Evolutionary conservation across 2,329 filamentous ascomycete species (phyloP).

Genomic region (Diaporthe destruens): DNA sequence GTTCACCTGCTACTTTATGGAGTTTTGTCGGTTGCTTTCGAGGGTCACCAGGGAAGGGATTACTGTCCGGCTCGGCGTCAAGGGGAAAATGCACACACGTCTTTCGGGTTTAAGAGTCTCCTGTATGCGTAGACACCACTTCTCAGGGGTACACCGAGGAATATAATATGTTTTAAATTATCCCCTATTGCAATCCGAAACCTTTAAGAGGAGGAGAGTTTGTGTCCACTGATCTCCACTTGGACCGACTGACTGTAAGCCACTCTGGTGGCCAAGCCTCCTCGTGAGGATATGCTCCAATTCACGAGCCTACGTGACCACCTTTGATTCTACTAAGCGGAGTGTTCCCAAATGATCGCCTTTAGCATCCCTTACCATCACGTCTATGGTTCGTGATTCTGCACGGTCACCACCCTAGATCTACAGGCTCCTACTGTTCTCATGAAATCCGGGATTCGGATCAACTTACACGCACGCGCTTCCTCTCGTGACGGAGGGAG

Average conservation of each 20-base stretch:
- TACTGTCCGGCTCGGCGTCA: conserved; percentile 33
- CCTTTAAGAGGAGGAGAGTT: neutral
- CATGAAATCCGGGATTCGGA: too few species aligned
- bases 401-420: neutral
- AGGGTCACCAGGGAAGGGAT: conserved; percentile 13
- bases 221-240: too few species aligned
- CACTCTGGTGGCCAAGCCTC: neutral
- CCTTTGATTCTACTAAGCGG: neutral
- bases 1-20: neutral
- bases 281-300: neutral
- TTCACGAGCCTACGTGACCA: neutral
- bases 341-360: neutral
- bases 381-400: neutral
- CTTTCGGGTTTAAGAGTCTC: conserved; percentile 3
- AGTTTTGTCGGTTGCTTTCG: conserved; percentile 8
- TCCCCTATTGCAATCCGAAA: neutral
- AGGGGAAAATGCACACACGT: conserved; percentile 30
- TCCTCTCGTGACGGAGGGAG: too few species aligned
- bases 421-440: neutral
- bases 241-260: neutral
- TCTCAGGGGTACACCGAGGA: conserved; percentile 44
- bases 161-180: neutral
- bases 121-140: conserved; percentile 41
- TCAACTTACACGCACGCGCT: neutral
- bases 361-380: neutral